Conservation (phyloP, 1,284 basidiomycete species). For the Ceratobasidium sp. region DNA sequence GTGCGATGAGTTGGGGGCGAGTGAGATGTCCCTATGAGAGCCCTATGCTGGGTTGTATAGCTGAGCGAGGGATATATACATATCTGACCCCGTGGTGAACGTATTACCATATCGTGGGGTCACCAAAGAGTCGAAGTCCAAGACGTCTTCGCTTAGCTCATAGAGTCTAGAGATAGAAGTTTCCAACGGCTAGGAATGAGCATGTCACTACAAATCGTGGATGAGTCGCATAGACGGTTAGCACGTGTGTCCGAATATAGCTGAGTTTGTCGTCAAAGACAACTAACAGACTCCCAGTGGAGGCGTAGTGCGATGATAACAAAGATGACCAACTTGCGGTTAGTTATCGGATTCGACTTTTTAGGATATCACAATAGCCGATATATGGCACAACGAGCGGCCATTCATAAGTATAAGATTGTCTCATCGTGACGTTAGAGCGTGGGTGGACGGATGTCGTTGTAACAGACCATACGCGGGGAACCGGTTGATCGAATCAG, state of each 20-base stretch:
- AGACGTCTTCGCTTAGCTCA: neutral
- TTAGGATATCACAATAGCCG: neutral
- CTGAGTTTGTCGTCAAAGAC: neutral
- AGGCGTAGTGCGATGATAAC: neutral
- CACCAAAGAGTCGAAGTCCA: neutral
- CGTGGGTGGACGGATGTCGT: neutral
- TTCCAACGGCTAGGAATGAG: neutral
- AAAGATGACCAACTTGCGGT: neutral
- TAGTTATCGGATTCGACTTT: neutral
- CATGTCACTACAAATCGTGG: neutral
- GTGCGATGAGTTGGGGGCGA: neutral
- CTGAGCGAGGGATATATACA: neutral
- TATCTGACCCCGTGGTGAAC: neutral
- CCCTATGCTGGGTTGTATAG: neutral
- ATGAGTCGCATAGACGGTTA: neutral
- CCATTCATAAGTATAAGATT: neutral
- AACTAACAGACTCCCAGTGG: neutral
- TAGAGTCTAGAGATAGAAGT: neutral
- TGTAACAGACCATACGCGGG: neutral
- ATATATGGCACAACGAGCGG: neutral
- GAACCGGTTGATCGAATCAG: neutral
- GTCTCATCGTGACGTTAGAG: neutral
- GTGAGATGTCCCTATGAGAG: neutral
- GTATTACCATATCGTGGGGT: neutral
- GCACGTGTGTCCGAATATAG: neutral